Base-by-base conservation (phyloP, 805 yeast genomes). In the Saccharomycopsis lassenensis region DNA sequence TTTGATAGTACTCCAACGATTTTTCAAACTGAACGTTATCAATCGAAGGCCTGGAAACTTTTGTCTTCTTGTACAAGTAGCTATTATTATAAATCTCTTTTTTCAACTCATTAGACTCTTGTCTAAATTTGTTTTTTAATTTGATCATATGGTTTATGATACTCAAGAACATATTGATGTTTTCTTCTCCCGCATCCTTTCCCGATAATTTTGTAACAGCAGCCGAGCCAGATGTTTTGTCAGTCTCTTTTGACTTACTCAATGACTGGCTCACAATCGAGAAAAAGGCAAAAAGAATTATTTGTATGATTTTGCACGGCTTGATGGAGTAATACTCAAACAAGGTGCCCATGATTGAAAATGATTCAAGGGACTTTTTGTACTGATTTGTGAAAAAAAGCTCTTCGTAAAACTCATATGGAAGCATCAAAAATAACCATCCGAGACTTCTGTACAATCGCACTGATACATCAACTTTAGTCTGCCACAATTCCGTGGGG, bases 1-100 rank as follows among this genome's bases (percentile, higher is more conserved):
- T 33, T 24, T 39, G 42, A 23, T 30, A 29, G 18, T 24, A 29
- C 19, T 39, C 39, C 4, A 39, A 21, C 4, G 39, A 29, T n/a
- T 35, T 33, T 11, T 39, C 36, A 35, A 39, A 39, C 24, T 39
- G 39, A 12, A 34, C 5, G 14, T 17, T 35, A 12, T 37, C 41
- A n/a, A 29, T 21, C 14, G 37, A 6, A 21, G 29, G 14, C 6
- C 24, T 31, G 14, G 14, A 20, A 10, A 12, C 17, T 12, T 32
- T 32, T 12, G 20, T 29, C 14, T 31, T 36, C 6, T 10, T 31
- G 11, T 15, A 22, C 23, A 25, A 29, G 22, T 20, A 4, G 14
- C 30, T 21, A 24, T 35, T 35, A 29, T 30, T 14, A 4, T 37
- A 37, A 14, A 35, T 33, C 21, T 39, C 24, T 23, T 30, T 28